Conservation (phyloP, 83 land plant genomes). For the Picea mariana region DNA sequence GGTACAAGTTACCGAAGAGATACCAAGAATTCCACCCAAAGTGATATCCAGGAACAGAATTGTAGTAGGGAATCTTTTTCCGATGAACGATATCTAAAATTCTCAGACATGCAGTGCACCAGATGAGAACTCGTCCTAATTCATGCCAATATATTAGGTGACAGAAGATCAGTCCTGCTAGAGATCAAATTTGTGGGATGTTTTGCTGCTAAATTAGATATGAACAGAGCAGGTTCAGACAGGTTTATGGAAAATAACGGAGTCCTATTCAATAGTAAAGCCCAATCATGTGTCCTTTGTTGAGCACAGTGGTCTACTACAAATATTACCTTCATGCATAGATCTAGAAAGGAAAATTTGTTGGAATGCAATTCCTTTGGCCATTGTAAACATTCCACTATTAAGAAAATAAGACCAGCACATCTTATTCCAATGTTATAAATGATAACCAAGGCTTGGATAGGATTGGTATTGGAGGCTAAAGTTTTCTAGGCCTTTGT, state of each 20-base stretch:
- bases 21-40: background rate
- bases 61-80: background rate
- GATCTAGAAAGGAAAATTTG: background rate
- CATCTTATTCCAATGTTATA: background rate
- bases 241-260: background rate
- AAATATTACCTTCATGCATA: background rate
- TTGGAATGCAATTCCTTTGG: background rate
- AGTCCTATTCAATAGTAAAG: background rate
- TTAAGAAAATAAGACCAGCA: background rate
- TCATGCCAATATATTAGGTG: background rate
- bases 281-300: background rate
- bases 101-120: background rate
- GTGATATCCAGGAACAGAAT: background rate
- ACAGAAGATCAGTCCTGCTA: background rate
- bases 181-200: background rate
- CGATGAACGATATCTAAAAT: background rate
- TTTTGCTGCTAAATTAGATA: background rate
- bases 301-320: background rate
- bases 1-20: background rate
- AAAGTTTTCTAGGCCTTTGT: background rate
- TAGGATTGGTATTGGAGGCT: background rate
- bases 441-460: background rate
- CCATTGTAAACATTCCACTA: constrained; percentile 1
- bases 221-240: background rate
- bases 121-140: background rate